phyloP scores from a whole-genome alignment of 495 filamentous ascomycete genomes.

The Amorphotheca resinae region DNA sequence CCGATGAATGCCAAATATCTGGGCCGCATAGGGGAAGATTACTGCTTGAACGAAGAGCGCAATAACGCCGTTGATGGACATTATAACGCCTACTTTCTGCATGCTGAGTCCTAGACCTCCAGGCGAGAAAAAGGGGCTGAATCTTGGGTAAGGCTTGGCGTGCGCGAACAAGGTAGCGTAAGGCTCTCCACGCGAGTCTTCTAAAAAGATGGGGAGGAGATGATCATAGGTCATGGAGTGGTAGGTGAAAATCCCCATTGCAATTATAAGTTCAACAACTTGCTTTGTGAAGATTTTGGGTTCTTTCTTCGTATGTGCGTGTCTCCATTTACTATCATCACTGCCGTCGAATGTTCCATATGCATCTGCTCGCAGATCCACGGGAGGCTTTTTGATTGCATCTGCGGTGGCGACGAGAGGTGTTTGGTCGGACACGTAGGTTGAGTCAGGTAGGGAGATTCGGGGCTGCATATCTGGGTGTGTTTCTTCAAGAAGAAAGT shows the following conservation, averaged over 20 bases:
- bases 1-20: slow-evolving; percentile 13
- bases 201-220: slow-evolving; percentile 78
- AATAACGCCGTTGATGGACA: slow-evolving; percentile 75
- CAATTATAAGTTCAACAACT: slow-evolving; percentile 69
- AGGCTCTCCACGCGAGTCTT: slow-evolving; percentile 9
- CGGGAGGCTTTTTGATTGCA: slow-evolving; percentile 47
- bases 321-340: slow-evolving; percentile 11
- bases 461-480: slow-evolving; percentile 48
- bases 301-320: slow-evolving; percentile 7
- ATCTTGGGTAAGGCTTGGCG: not conserved
- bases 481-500: slow-evolving; percentile 90
- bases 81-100: slow-evolving; percentile 71
- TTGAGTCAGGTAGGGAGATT: slow-evolving; percentile 14
- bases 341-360: slow-evolving; percentile 23
- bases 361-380: slow-evolving; percentile 59
- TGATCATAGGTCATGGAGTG: slow-evolving; percentile 88
- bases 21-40: slow-evolving; percentile 18
- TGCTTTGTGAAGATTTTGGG: slow-evolving; percentile 60
- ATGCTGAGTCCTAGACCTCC: slow-evolving; percentile 75
- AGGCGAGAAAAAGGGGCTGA: slow-evolving; percentile 38
- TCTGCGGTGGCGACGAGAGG: slow-evolving; percentile 19
- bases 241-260: slow-evolving; percentile 87
- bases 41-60: slow-evolving; percentile 63
- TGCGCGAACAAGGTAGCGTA: not conserved
- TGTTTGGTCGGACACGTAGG: slow-evolving; percentile 18